Evolutionary conservation across 148 eudicot genomes (phyloP).

Genomic region (Pouteria glomerata): DNA sequence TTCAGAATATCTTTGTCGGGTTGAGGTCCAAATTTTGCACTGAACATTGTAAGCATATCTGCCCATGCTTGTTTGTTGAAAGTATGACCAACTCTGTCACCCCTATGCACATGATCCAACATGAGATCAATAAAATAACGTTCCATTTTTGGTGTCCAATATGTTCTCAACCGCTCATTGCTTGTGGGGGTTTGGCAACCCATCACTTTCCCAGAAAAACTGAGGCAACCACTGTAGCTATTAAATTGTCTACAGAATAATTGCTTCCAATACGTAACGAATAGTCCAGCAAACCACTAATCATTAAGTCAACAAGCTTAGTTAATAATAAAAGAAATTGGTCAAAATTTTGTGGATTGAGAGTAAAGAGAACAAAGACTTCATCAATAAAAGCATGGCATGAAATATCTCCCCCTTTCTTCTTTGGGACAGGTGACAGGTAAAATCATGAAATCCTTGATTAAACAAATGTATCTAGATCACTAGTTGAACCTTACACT

Average conservation of each 20-base stretch:
- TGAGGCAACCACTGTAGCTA: neutral
- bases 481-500: too few relatives aligned
- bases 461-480: too few relatives aligned
- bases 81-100: slow-evolving; percentile 13
- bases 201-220: slow-evolving; percentile 1
- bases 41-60: slow-evolving; percentile 10
- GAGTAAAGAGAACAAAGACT: neutral
- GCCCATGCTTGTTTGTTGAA: slow-evolving; percentile 14
- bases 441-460: too few relatives aligned
- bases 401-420: too few relatives aligned
- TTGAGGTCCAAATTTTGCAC: slow-evolving; percentile 6
- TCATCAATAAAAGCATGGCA: neutral
- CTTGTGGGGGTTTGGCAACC: slow-evolving; percentile 3
- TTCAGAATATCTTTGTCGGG: slow-evolving; percentile 7
- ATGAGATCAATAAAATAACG: slow-evolving; percentile 13
- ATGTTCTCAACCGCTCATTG: neutral
- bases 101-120: slow-evolving; percentile 11
- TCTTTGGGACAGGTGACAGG: too few relatives aligned
- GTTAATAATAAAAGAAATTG: neutral
- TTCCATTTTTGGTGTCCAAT: slow-evolving; percentile 15
- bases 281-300: neutral
- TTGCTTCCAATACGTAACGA: neutral
- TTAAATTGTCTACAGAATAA: neutral
- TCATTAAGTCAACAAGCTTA: too few relatives aligned
- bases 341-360: neutral